Base-by-base conservation (phyloP, 192 early-diverging fungal genomes). In the Coemansia brasiliensis region DNA sequence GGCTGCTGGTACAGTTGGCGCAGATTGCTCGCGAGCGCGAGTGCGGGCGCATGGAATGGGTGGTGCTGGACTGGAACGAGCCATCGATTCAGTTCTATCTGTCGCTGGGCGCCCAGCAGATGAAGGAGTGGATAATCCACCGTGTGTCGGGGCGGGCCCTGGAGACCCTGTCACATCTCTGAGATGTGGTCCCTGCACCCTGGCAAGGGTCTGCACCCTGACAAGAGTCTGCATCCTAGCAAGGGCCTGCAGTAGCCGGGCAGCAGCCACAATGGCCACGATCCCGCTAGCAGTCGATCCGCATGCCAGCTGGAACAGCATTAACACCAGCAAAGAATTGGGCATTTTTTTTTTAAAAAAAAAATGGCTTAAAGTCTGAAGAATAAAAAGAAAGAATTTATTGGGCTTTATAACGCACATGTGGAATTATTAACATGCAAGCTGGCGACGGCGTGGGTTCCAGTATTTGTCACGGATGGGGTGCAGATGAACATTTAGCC, bases 21-120 rank as follows among this genome's bases (percentile, higher is more conserved):
- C 52, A 59, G 0, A 71, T 87, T 9, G 90, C 89, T 0, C 78
- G 61, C 17, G 71, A 85, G 26, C 75, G 83, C 44, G 79, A 86
- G 21, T 92, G 91, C 40, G 87, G 85, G 6, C 74, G 93, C 3
- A 74, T 91, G 59, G 92, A 93, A 64, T 95, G 93, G 93, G 72
- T 82, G 3, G 92, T 91, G 8, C 55, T 95, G 25, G 88, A 93
- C 53, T 95, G 88, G 88, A 94, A 94, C 66, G 84, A 85, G 59
- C 88, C 89, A 12, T 85, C 89, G 2, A 87, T 86, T 29, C 71
- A 83, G 62, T 94, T 94, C 52, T 94, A 94, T 66, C 66, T 83
- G 52, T 69, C 70, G 15, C 66, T 92, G 41, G 88, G 89, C 20
- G 92, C 92, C 17, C 58, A 66, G 16, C 72, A 80, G 48, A 72